phyloP scores from a whole-genome alignment of 441 rosid species.

The Erysimum cheiri region DNA sequence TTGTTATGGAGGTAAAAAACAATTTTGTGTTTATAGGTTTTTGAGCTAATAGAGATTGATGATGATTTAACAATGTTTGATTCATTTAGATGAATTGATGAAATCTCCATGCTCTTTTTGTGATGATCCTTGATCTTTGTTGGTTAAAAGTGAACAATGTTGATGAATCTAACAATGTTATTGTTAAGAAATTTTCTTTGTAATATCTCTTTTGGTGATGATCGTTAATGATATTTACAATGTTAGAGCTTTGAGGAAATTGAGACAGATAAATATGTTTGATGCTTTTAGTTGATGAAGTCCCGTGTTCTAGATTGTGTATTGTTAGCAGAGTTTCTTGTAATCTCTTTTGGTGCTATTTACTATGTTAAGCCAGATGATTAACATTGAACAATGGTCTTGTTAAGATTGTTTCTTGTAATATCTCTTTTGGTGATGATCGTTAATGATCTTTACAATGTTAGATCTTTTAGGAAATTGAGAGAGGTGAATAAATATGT shows the following conservation, averaged over 20 bases:
- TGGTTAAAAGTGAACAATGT: not conserved
- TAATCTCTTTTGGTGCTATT: not conserved
- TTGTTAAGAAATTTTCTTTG: not conserved
- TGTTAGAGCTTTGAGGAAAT: not conserved
- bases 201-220: not conserved
- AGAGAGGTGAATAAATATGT: not conserved
- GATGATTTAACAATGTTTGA: no score
- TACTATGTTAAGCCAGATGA: not conserved
- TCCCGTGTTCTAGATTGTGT: not conserved
- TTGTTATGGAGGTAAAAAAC: slow-evolving; percentile 82
- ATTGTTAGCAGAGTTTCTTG: not conserved
- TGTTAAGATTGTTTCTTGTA: not conserved
- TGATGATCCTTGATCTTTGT: no score
- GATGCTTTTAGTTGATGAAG: not conserved
- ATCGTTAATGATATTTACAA: not conserved
- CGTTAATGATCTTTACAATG: not conserved
- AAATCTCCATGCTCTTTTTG: not conserved
- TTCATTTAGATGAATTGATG: no score
- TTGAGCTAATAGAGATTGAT: not conserved
- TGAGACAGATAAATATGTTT: not conserved
- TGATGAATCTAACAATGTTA: not conserved
- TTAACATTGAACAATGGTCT: not conserved
- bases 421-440: not conserved
- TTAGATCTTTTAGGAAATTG: not conserved
- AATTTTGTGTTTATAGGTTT: not conserved